Evolutionary conservation across 2,329 filamentous ascomycete species (phyloP).

Genomic region (Epichloe aotearoae): DNA sequence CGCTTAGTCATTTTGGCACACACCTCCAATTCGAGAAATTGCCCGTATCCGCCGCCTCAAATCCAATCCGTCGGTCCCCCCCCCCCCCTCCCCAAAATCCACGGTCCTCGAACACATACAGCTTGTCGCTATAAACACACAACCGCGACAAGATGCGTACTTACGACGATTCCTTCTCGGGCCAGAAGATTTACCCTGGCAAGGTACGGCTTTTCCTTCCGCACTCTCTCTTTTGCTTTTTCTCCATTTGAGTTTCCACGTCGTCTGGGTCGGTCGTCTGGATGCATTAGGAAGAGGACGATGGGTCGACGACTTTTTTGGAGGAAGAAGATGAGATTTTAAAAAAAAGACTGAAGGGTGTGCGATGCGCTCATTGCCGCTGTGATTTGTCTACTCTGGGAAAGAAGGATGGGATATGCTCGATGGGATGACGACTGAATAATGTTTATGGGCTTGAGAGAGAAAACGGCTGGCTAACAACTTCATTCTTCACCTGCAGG

Average conservation of each 20-base stretch:
- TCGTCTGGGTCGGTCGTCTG: not conserved
- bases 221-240: not conserved
- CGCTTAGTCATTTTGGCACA: conserved; percentile 27
- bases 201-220: conserved; percentile 37
- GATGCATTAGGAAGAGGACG: not conserved
- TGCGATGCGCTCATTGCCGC: too few species aligned
- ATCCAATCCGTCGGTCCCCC: conserved; percentile 10
- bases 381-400: not conserved
- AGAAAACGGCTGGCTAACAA: conserved; percentile 11
- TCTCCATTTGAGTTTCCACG: not conserved
- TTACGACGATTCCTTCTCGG: conserved; percentile 54
- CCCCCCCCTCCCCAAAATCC: conserved; percentile 18
- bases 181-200: conserved; percentile 54
- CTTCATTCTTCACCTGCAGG: conserved; percentile 40
- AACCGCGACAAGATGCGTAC: conserved; percentile 45
- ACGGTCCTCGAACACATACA: conserved; percentile 27
- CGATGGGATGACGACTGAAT: not conserved
- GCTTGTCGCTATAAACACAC: conserved; percentile 28
- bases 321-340: not conserved
- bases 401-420: not conserved
- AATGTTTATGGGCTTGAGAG: too few species aligned
- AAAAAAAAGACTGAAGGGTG: too few species aligned
- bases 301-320: not conserved
- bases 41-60: conserved; percentile 19
- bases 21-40: conserved; percentile 29